Percentiles rank a stretch among this genome's conserved stretches.
phyloP scores from a whole-genome alignment of 805 yeast genomes.

The Spathaspora sp. region DNA sequence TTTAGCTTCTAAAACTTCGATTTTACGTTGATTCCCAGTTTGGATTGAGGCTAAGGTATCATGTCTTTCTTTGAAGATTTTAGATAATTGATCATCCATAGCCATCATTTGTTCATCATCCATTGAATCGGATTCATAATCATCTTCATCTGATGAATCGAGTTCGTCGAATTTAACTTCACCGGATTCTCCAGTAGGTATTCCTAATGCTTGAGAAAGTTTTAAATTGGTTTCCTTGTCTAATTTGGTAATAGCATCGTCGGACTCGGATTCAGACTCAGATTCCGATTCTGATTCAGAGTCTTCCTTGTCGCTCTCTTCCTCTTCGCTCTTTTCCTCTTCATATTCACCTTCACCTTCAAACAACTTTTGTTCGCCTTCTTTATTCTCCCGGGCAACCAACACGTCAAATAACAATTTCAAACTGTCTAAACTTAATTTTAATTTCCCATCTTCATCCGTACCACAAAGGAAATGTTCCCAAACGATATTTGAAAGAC shows the following conservation, averaged over 20 bases:
- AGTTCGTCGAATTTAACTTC: slow-evolving; percentile 43
- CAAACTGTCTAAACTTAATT: slow-evolving; percentile 29
- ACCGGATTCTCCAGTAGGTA: slow-evolving; percentile 45
- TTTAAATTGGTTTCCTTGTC: slow-evolving; percentile 54
- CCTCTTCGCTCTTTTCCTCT: slow-evolving; percentile 19
- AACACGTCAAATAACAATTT: slow-evolving; percentile 34
- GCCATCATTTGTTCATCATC: slow-evolving; percentile 97
- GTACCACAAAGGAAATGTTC: slow-evolving; percentile 33
- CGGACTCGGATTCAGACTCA: slow-evolving; percentile 10
- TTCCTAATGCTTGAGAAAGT: slow-evolving; percentile 67
- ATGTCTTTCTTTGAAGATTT: slow-evolving; percentile 80
- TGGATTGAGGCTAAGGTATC: slow-evolving; percentile 50
- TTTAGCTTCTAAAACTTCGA: slow-evolving; percentile 74
- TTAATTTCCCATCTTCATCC: slow-evolving; percentile 20
- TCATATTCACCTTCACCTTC: slow-evolving; percentile 48
- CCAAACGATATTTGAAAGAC: slow-evolving; percentile 38
- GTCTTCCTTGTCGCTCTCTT: slow-evolving; percentile 15
- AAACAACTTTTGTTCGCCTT: slow-evolving; percentile 75
- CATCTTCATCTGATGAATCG: slow-evolving; percentile 42
- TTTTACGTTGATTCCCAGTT: slow-evolving; percentile 63
- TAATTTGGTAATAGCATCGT: slow-evolving; percentile 15
- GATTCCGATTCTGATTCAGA: slow-evolving; percentile 12
- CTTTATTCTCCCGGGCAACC: slow-evolving; percentile 66
- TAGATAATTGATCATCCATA: slow-evolving; percentile 77
- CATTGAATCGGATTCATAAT: slow-evolving; percentile 71